Conservation (phyloP, 768 basidiomycete species). For the Glaciozyma martinii region DNA sequence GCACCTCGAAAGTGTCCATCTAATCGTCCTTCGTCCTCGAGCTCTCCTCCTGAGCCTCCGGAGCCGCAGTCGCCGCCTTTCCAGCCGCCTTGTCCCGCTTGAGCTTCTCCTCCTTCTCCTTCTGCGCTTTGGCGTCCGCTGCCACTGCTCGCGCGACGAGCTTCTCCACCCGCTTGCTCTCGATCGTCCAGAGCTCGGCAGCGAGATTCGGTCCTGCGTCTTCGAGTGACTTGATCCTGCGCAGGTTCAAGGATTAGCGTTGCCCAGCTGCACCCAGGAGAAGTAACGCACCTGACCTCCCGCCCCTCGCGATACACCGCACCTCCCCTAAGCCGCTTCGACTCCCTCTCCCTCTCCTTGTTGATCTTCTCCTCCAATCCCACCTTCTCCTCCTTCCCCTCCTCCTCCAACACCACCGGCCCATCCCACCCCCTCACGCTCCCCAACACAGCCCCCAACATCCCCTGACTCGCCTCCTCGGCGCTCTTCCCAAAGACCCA, state of each 20-base stretch:
- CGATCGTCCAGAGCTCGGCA: constrained; percentile 8
- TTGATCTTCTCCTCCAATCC: constrained; percentile 6
- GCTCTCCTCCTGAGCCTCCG: not conserved
- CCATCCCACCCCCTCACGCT: not conserved
- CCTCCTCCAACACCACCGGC: constrained; percentile 4
- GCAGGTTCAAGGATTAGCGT: not conserved
- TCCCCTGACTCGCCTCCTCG: constrained; percentile 17
- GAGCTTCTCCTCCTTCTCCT: not conserved
- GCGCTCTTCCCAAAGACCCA: constrained; percentile 26
- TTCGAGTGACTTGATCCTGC: constrained; percentile 15
- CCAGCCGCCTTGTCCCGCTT: not conserved
- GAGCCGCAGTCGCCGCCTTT: not conserved
- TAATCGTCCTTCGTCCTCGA: constrained; percentile 4
- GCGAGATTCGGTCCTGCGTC: not conserved
- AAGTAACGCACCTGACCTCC: constrained; percentile 13
- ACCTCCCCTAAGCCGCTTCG: not conserved
- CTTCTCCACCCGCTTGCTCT: constrained; percentile 17
- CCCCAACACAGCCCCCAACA: constrained; percentile 15
- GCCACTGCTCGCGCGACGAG: constrained; percentile 8
- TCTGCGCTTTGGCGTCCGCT: not conserved
- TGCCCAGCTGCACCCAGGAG: too few relatives aligned
- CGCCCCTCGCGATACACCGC: constrained; percentile 23
- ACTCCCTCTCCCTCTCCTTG: not conserved
- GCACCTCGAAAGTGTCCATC: too few relatives aligned
- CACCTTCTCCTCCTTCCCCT: constrained; percentile 2